These are phyloP conservation scores for Skeletonema menzelii DNA, from an alignment of 108 stramenopile species.

Conservation along the genomic window DNA sequence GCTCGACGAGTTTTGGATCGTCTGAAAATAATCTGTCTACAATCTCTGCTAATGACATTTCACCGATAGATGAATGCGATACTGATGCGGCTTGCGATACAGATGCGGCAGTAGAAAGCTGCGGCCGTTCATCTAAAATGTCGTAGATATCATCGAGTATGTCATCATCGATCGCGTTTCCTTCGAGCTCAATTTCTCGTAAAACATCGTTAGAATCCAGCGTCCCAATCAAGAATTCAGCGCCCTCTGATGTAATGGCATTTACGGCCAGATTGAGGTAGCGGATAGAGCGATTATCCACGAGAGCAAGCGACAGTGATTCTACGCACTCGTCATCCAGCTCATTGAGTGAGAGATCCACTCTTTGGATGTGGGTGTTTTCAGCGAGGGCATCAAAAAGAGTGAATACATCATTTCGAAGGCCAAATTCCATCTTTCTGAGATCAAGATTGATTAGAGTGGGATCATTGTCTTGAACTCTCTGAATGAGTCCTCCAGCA, in stretches of 20 bases:
- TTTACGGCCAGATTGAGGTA: conserved; percentile 19
- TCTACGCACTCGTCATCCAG: conserved; percentile 3
- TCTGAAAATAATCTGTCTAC: neutral
- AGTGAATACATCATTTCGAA: neutral
- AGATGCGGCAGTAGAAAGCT: neutral
- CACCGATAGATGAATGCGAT: neutral
- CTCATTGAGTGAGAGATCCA: conserved; percentile 7
- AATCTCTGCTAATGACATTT: neutral
- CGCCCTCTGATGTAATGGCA: conserved; percentile 32
- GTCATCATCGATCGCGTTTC: conserved; percentile 33
- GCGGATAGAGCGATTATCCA: neutral
- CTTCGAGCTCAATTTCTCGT: conserved; percentile 29
- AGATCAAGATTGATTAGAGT: neutral
- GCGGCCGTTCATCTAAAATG: conserved; percentile 12
- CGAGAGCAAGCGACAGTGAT: conserved; percentile 3
- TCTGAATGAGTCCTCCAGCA: neutral
- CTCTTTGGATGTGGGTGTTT: neutral
- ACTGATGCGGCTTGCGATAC: neutral
- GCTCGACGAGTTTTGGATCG: conserved; percentile 9
- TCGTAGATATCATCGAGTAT: conserved; percentile 21
- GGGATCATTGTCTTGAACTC: conserved; percentile 5
- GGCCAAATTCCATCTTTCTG: neutral
- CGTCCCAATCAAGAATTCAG: conserved; percentile 40
- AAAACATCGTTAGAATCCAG: conserved; percentile 40
- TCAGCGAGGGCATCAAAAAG: conserved; percentile 7